phyloP scores from a whole-genome alignment of 768 basidiomycete genomes.

The Termitomyces eurrhizus region DNA sequence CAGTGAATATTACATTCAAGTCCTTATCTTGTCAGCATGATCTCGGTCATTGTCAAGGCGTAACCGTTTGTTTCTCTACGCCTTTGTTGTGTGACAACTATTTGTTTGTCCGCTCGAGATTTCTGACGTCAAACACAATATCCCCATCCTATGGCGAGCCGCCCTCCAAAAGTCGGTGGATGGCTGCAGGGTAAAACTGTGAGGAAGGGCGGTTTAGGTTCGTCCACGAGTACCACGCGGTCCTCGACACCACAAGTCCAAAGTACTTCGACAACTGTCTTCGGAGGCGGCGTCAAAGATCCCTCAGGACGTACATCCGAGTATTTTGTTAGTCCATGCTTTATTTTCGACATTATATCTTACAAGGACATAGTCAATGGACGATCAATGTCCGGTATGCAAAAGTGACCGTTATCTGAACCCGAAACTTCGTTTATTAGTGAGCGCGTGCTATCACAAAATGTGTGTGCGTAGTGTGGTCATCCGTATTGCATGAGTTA shows the following conservation, averaged over 20 bases:
- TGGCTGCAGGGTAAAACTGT: constrained; percentile 79
- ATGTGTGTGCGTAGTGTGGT: constrained; percentile 55
- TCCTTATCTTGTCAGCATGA: background rate
- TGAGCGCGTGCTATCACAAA: constrained; percentile 98
- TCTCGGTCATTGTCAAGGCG: background rate
- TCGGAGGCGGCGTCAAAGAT: constrained; percentile 85
- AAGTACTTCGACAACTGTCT: constrained; percentile 69
- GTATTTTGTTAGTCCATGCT: constrained; percentile 58
- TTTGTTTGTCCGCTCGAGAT: background rate
- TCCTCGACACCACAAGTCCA: constrained; percentile 65
- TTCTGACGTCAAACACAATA: constrained; percentile 3
- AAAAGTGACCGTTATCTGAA: constrained; percentile 95
- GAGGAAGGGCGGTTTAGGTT: constrained; percentile 53
- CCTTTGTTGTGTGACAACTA: background rate
- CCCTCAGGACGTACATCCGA: constrained; percentile 77
- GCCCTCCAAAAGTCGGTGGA: constrained; percentile 31
- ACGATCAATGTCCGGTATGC: constrained; percentile 96
- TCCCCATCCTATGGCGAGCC: constrained; percentile 24
- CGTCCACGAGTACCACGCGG: constrained; percentile 47
- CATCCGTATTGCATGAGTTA: background rate
- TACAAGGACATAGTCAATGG: constrained; percentile 56
- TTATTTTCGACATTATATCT: background rate
- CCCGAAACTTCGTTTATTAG: constrained; percentile 87
- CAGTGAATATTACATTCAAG: too few species aligned
- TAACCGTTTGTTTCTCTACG: background rate